phyloP scores from a whole-genome alignment of 2,329 filamentous ascomycete genomes.

The Rhynchosporium secalis region DNA sequence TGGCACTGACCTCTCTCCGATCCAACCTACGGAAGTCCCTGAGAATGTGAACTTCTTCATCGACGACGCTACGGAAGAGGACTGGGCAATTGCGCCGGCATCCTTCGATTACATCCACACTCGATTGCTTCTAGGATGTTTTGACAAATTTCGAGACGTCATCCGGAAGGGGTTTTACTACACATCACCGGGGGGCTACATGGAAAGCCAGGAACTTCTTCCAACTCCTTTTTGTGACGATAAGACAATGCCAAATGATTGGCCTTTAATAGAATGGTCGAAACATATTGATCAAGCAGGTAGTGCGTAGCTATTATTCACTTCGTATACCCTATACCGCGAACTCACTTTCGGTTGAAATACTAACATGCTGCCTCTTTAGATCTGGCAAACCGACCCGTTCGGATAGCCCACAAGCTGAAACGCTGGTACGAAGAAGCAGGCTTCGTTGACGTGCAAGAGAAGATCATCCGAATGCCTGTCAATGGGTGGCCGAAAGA shows the following conservation, averaged over 20 bases:
- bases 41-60: slow-evolving; percentile 74
- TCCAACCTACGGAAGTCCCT: slow-evolving; percentile 66
- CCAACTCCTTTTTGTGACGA: slow-evolving; percentile 46
- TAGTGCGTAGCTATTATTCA: slow-evolving; percentile 3
- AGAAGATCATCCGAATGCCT: slow-evolving; percentile 55
- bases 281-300: slow-evolving; percentile 29
- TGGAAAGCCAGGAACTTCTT: slow-evolving; percentile 49
- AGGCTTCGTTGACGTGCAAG: slow-evolving; percentile 56
- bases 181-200: slow-evolving; percentile 49
- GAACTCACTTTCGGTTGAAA: no score
- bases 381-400: slow-evolving; percentile 27
- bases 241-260: slow-evolving; percentile 38
- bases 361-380: background rate
- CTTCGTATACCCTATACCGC: background rate
- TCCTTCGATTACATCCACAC: slow-evolving; percentile 62
- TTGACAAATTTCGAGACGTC: slow-evolving; percentile 31
- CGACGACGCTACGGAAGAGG: slow-evolving; percentile 40
- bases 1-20: slow-evolving; percentile 66
- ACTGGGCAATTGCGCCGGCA: slow-evolving; percentile 47
- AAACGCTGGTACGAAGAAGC: slow-evolving; percentile 42
- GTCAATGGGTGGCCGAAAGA: slow-evolving; percentile 54
- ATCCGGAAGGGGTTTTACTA: slow-evolving; percentile 30
- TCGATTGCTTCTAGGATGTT: slow-evolving; percentile 40
- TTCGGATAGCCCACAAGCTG: slow-evolving; percentile 32
- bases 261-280: slow-evolving; percentile 34